phyloP scores from a whole-genome alignment of 1,284 basidiomycete genomes.

The Rhodotorula mucilaginosa region DNA sequence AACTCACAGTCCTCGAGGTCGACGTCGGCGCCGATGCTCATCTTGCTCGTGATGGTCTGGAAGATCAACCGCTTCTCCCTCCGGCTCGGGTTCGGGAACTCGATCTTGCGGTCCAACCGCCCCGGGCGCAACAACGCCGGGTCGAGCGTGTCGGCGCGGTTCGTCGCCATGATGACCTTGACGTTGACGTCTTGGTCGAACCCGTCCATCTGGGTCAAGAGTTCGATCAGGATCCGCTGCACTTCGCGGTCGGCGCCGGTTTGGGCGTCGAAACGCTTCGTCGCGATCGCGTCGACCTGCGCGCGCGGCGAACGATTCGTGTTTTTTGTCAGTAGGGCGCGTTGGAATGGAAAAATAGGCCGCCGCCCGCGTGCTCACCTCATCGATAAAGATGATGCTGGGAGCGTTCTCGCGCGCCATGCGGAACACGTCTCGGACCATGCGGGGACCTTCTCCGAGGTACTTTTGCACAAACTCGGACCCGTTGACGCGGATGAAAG shows the following conservation, averaged over 20 bases:
- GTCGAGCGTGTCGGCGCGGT: conserved; percentile 92
- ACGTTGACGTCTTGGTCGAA: conserved; percentile 99
- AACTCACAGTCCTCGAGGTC: conserved; percentile 93
- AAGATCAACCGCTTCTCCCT: conserved; percentile 97
- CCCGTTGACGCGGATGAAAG: conserved; percentile 97
- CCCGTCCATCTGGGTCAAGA: conserved; percentile 99
- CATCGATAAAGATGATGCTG: conserved; percentile 94
- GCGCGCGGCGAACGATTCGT: not conserved
- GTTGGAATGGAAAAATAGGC: too few relatives aligned
- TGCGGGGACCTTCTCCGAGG: conserved; percentile 96
- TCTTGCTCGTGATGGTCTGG: conserved; percentile 95
- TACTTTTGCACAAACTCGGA: conserved; percentile 99
- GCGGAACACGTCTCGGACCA: conserved; percentile 99
- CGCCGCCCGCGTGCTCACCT: conserved; percentile 6
- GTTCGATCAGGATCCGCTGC: conserved; percentile 96
- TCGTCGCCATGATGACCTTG: conserved; percentile 99
- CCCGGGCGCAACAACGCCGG: conserved; percentile 96
- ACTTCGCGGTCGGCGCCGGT: conserved; percentile 99
- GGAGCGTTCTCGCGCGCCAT: conserved; percentile 96
- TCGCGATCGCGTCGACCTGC: conserved; percentile 96
- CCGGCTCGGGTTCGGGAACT: conserved; percentile 91
- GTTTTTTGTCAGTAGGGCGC: not conserved
- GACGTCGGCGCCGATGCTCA: conserved; percentile 97
- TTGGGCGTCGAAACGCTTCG: conserved; percentile 99
- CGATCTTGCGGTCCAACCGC: conserved; percentile 97